phyloP scores from a whole-genome alignment of 2,329 filamentous ascomycete genomes.

The Metarhizium humberi region DNA sequence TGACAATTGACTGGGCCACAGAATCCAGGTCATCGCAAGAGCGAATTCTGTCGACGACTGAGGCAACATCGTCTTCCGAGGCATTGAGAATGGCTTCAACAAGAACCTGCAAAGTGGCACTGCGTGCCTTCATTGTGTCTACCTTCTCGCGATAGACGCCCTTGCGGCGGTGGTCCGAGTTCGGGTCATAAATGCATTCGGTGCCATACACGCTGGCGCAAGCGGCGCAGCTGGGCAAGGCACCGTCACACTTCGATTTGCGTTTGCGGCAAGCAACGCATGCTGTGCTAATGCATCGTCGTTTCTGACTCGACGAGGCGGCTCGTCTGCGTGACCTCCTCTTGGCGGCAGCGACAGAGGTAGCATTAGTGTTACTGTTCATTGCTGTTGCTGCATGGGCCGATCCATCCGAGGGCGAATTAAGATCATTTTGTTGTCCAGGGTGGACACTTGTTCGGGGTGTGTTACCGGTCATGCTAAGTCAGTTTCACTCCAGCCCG shows the following conservation, averaged over 20 bases:
- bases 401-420: neutral
- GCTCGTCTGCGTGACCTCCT: constrained; percentile 42
- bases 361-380: neutral
- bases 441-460: neutral
- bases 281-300: constrained; percentile 75
- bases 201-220: constrained; percentile 90
- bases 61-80: constrained; percentile 74
- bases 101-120: constrained; percentile 82
- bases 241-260: constrained; percentile 88
- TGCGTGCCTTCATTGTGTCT: constrained; percentile 77
- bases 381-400: neutral
- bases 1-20: constrained; percentile 44
- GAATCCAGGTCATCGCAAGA: constrained; percentile 64
- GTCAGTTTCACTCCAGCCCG: neutral
- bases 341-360: constrained; percentile 20
- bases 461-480: constrained; percentile 2
- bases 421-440: neutral
- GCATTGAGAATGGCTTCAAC: constrained; percentile 90
- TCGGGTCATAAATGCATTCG: constrained; percentile 89
- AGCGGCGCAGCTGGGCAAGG: constrained; percentile 85
- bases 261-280: constrained; percentile 71
- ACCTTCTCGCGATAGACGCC: constrained; percentile 94
- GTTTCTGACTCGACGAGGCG: constrained; percentile 48
- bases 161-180: constrained; percentile 90
- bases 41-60: constrained; percentile 76